phyloP scores from a whole-genome alignment of 352 stramenopile species.

The Globisporangium recalcitrans region DNA sequence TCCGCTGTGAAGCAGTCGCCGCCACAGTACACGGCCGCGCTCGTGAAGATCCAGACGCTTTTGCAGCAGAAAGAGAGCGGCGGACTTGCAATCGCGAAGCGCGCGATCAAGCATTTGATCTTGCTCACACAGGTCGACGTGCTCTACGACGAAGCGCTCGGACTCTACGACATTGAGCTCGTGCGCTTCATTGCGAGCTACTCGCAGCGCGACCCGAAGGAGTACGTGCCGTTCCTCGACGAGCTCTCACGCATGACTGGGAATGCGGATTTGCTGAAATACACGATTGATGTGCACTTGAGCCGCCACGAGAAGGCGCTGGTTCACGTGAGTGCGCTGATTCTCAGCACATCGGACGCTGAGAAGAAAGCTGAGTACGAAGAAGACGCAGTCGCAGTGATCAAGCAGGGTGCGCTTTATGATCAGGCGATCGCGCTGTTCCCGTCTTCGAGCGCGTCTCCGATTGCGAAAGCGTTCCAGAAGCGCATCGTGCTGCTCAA shows the following conservation, averaged over 20 bases:
- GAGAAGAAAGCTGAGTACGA: constrained; percentile 19
- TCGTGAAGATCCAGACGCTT: constrained; percentile 35
- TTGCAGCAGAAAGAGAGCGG: constrained; percentile 8
- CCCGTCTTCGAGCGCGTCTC: constrained; percentile 13
- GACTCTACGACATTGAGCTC: constrained; percentile 60
- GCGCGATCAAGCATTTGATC: constrained; percentile 68
- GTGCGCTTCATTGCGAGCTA: constrained; percentile 55
- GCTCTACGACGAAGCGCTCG: constrained; percentile 60
- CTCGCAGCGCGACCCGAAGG: constrained; percentile 65
- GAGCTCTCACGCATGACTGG: constrained; percentile 29
- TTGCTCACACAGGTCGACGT: constrained; percentile 65
- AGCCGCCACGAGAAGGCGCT: constrained; percentile 38
- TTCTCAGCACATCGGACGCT: constrained; percentile 18
- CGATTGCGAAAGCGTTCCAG: constrained; percentile 21
- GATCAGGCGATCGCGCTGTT: constrained; percentile 48
- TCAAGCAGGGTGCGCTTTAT: constrained; percentile 42
- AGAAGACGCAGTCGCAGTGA: constrained; percentile 33
- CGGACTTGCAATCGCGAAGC: constrained; percentile 25
- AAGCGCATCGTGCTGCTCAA: constrained; percentile 43
- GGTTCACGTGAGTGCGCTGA: constrained; percentile 29
- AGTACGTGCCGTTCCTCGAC: constrained; percentile 63
- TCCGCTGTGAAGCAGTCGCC: constrained; percentile 60
- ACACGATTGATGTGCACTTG: constrained; percentile 54
- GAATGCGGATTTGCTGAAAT: constrained; percentile 40
- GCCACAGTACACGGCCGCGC: constrained; percentile 38